Base-by-base conservation (phyloP, 1,139 yeast species). In the Starmera stellimalicola region DNA sequence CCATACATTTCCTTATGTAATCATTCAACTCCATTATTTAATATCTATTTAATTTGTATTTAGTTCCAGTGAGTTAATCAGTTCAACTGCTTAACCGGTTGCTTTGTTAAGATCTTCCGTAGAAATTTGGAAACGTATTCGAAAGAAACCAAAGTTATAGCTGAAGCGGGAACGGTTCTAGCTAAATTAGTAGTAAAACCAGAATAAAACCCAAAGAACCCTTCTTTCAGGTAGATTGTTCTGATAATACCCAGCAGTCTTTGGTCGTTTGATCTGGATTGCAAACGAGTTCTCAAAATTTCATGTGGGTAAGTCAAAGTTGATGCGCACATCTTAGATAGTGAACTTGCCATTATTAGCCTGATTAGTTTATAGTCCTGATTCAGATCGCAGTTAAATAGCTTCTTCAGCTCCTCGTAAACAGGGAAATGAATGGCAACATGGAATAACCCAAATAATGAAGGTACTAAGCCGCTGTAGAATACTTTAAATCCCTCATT, bases 401-500 rank as follows among this genome's bases (percentile, higher is more conserved):
- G 18, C 27, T 54, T 55, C 52, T 91, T 91, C 43, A 91, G 62
- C 45, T 73, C 67, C 52, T 91, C 98, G 54, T 91, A 91, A n/a
- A 87, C 76, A 16, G 98, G 98, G 66, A 91, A 91, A 59, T 91
- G 98, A 34, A 91, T 82, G 1, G 96, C 98, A 27, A 91, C 98
- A 57, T 91, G 98, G 26, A 83, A 65, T 28, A 91, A 65, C 0
- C 98, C 98, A 48, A 91, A 75, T 38, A 88, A 64, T 1, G 96
- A 88, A 1, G 98, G 96, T 7, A 85, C 72, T 27, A 91, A 64
- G 2, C 98, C 98, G 31, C 93, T 73, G 57, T 91, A 91, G 48
- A 91, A 85, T n/a, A 87, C 88, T 30, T 63, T 53, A 2, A 81
- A 15, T 1, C 98, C 98, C 55, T 91, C 98, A 38, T 74, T 71